Evolutionary conservation across 495 filamentous ascomycete species (phyloP), one percentile per base, ranked within the genome.

Genomic region (Rostrohypoxylon terebratum): DNA sequence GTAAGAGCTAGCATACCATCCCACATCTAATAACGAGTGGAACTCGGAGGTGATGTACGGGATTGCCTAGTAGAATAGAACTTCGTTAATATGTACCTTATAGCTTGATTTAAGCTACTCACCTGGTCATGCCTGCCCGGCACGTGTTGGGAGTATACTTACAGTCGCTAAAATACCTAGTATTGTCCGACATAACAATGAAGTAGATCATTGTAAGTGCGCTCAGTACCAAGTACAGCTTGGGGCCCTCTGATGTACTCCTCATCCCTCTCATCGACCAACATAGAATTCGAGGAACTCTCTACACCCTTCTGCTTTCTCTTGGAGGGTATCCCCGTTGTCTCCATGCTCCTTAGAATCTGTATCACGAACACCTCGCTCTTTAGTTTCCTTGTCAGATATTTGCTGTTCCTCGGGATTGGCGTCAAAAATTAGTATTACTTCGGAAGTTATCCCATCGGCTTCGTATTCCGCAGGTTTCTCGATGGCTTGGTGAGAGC

Each of bases 1-100:
- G 51, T 55, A 55, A 36, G 28, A 5, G 51, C 51, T 55, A 13
- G 28, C 51, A 20, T 55, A 55, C 51, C 51, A 55, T n/a, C 51
- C 51, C 3, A 55, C 51, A 55, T 55, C 51, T 20, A 55, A 21
- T 1, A 55, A 9, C 6, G 51, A 55, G n/a, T 55, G n/a, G 28
- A 55, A 55, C 8, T 55, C 51, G 20, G 34, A 7, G 28, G 51
- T 55, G 51, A 55, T 55, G 10, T 55, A 36, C 5, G 51, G 51
- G 20, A 55, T 55, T 31, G 51, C 51, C 51, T 55, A 14, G 34
- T 36, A 31, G 31, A 13, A 1, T 36, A 31, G 31, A 13, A 1
- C 20, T 31, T 16, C 13, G 23, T 55, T 8, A 55, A 31, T 4
- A 34, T 33, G 28, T 36, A n/a, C 31, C n/a, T 31, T 9, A 31